Evolutionary conservation across 164 flowering plant genomes (phyloP).

Genomic region (Sextonia rubra): DNA sequence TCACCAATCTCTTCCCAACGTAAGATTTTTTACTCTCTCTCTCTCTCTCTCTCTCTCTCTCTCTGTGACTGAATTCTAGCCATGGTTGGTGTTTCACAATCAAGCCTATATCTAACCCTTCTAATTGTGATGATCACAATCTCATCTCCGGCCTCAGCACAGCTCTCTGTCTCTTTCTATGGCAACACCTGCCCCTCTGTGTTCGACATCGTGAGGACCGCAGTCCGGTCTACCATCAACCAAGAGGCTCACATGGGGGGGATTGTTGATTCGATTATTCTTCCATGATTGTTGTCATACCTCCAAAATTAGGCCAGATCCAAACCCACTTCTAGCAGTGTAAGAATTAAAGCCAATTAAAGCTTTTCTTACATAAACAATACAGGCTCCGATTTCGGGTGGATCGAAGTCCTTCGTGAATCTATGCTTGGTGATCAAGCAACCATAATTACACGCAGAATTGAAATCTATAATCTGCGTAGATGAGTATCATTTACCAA

Average conservation of each 20-base stretch:
- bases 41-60: neutral
- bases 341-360: too few species aligned
- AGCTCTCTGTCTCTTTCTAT: slow-evolving; percentile 26
- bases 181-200: slow-evolving; percentile 31
- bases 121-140: neutral
- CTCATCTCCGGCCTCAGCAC: slow-evolving; percentile 17
- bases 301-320: too few species aligned
- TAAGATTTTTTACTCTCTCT: neutral
- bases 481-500: too few species aligned
- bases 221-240: slow-evolving; percentile 13
- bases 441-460: too few species aligned
- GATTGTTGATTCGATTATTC: slow-evolving; percentile 31
- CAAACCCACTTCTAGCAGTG: too few species aligned
- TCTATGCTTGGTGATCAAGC: too few species aligned
- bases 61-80: neutral
- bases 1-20: neutral
- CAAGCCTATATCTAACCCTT: neutral
- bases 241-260: slow-evolving; percentile 33
- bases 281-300: slow-evolving; percentile 46
- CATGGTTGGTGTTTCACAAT: neutral
- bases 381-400: too few species aligned
- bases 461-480: too few species aligned
- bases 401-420: too few species aligned
- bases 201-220: slow-evolving; percentile 22
- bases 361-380: too few species aligned